A percentile compares a stretch with the other conserved stretches of the same genome.
Conservation (phyloP, 2,329 filamentous ascomycete species). For the Colletotrichum sp. region DNA sequence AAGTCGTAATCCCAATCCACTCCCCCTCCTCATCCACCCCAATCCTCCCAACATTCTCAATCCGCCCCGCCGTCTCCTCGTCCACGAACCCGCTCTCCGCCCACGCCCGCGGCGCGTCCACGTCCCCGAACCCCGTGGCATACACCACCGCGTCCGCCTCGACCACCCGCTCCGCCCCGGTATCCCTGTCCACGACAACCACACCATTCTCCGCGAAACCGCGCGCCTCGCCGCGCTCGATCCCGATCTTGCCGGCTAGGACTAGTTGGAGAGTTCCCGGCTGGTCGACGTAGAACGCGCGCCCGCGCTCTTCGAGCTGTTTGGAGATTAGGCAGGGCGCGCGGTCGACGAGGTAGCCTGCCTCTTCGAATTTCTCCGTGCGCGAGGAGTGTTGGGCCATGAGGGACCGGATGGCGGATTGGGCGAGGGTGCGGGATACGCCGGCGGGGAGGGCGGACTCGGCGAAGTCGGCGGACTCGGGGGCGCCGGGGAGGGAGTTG, state of each 20-base stretch:
- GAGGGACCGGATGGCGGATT: slow-evolving; percentile 43
- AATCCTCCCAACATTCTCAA: neutral
- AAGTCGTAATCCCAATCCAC: neutral
- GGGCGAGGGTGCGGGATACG: slow-evolving; percentile 48
- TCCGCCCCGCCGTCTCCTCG: neutral
- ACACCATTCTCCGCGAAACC: slow-evolving; percentile 31
- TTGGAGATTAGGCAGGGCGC: neutral
- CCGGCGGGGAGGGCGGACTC: slow-evolving; percentile 49
- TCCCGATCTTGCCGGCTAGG: slow-evolving; percentile 42
- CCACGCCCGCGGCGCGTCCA: slow-evolving; percentile 34
- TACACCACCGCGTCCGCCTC: slow-evolving; percentile 46
- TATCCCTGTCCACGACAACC: slow-evolving; percentile 29
- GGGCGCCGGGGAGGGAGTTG: slow-evolving; percentile 40
- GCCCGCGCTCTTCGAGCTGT: neutral
- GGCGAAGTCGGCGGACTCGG: slow-evolving; percentile 54
- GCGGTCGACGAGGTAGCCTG: slow-evolving; percentile 41
- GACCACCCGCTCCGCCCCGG: slow-evolving; percentile 22
- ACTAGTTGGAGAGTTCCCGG: slow-evolving; percentile 35
- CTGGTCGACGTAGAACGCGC: slow-evolving; percentile 42
- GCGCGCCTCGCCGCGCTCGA: slow-evolving; percentile 31
- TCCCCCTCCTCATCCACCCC: slow-evolving; percentile 14
- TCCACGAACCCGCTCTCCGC: slow-evolving; percentile 3
- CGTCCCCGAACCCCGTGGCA: slow-evolving; percentile 46
- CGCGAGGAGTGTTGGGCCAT: slow-evolving; percentile 41
- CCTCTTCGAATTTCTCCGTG: slow-evolving; percentile 47